Evolutionary conservation across 768 basidiomycete genomes (phyloP).

Genomic region (Asterophora lycoperdoides): DNA sequence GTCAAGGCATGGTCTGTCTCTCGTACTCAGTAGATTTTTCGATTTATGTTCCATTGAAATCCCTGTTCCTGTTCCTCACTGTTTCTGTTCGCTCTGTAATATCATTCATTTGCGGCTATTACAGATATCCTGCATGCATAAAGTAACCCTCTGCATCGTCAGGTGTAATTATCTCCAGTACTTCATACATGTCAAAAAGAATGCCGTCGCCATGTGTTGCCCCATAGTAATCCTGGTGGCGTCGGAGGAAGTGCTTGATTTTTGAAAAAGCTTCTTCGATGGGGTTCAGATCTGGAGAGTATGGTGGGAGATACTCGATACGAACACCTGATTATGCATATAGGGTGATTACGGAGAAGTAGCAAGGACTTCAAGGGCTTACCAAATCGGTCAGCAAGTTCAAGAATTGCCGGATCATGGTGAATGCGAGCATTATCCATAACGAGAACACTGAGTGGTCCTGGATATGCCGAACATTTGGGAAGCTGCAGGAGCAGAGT

Average conservation of each 20-base stretch:
- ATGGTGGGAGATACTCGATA: conserved; percentile 31
- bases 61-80: too few species aligned
- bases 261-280: conserved; percentile 37
- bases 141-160: conserved; percentile 28
- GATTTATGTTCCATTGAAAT: too few species aligned
- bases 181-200: conserved; percentile 24
- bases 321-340: conserved; percentile 20
- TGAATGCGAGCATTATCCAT: conserved; percentile 34
- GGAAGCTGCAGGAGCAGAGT: conserved; percentile 7
- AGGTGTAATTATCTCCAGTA: conserved; percentile 23
- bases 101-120: too few species aligned
- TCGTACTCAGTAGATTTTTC: neutral
- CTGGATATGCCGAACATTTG: conserved; percentile 24
- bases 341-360: neutral
- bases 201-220: conserved; percentile 12
- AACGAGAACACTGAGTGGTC: conserved; percentile 24
- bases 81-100: too few species aligned
- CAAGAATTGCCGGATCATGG: conserved; percentile 24
- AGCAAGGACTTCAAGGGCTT: neutral
- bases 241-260: conserved; percentile 28
- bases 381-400: conserved; percentile 17
- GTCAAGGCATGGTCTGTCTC: conserved; percentile 4
- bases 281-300: conserved; percentile 38
- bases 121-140: conserved; percentile 29
- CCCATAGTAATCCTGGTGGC: conserved; percentile 14